Base-by-base conservation (phyloP, 345 rosid species). In the Salix udensis region DNA sequence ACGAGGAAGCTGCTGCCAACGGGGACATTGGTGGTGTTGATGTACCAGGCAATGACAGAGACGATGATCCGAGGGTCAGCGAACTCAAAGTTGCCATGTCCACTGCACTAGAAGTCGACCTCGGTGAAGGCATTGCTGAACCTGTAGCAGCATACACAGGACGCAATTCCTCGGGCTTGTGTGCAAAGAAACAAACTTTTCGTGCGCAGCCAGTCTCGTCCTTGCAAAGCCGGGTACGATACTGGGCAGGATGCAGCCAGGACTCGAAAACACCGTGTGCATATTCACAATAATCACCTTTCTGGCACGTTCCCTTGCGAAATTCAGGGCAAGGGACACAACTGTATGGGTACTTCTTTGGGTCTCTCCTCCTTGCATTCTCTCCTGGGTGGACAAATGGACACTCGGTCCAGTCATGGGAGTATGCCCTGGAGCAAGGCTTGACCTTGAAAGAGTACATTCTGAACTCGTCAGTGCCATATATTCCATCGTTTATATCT, bases 281-380 rank as follows among this genome's bases (percentile, higher is more conserved):
- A 62, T 92, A 96, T 77, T 96, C 99, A 19, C 99, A 96, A 14
- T 89, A 81, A 85, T 96, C 99, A 14, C 85, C 97, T 84, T 91
- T 96, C 15, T 87, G 94, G 81, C 99, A 96, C 26, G 96, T 75
- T 2, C 99, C 98, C 84, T 92, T 96, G 65, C 98, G 95, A 68
- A 96, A 96, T 84, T 96, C 99, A 2, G 97, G 99, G 84, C 99
- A 96, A 1, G 99, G 98, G 67, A 96, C 99, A 73, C 99, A 93
- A 74, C 90, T 93, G 77, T 96, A 96, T 39, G 96, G 92, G 76
- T 88, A 93, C 88, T 93, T 96, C 84, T 88, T 89, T 0, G 94
- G 98, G 89, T 96, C 99, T 72, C 99, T 87, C 77, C 99, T 91
- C 87, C 99, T 91, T 0, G 99, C 99, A 21, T 96, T 96, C 92